Percentiles rank a stretch among this genome's conserved stretches.
Conservation (phyloP, 106 monocot species). For the Narthecium ossifragum region DNA sequence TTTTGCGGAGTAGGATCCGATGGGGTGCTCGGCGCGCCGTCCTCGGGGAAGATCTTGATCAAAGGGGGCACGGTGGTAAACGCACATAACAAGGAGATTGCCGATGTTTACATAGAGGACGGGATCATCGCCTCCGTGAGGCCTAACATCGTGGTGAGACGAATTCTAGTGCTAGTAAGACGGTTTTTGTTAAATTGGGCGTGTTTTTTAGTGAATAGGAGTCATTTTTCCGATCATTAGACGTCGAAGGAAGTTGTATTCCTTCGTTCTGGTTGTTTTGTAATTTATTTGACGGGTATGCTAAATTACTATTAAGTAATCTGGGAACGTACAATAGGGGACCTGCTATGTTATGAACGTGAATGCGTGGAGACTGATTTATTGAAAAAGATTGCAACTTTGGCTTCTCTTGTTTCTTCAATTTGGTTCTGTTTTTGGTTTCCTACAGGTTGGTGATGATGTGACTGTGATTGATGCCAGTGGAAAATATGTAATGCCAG, state of each 20-base stretch:
- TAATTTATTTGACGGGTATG: background rate
- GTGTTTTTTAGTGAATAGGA: background rate
- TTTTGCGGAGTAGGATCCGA: constrained; percentile 30
- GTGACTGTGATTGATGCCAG: constrained; percentile 85
- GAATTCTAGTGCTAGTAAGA: background rate
- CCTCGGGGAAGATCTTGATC: constrained; percentile 61
- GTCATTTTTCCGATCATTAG: background rate
- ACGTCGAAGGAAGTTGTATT: background rate
- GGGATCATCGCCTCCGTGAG: constrained; percentile 65
- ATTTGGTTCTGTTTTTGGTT: background rate
- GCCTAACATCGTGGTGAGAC: constrained; percentile 60
- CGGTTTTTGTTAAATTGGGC: background rate
- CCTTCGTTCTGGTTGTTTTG: background rate
- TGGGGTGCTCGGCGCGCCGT: constrained; percentile 3
- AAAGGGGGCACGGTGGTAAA: constrained; percentile 97
- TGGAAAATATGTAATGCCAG: constrained; percentile 99
- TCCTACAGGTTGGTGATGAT: constrained; percentile 67
- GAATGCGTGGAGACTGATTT: background rate
- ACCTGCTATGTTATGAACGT: too few species aligned
- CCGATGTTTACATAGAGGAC: constrained; percentile 91
- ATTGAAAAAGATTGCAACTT: background rate
- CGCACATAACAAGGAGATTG: constrained; percentile 80
- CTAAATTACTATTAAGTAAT: too few species aligned
- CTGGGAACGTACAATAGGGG: too few species aligned
- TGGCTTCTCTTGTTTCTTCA: background rate